These are phyloP conservation scores for Aquilaria malaccensis DNA, from an alignment of 345 rosid genomes.

Conservation along the genomic window DNA sequence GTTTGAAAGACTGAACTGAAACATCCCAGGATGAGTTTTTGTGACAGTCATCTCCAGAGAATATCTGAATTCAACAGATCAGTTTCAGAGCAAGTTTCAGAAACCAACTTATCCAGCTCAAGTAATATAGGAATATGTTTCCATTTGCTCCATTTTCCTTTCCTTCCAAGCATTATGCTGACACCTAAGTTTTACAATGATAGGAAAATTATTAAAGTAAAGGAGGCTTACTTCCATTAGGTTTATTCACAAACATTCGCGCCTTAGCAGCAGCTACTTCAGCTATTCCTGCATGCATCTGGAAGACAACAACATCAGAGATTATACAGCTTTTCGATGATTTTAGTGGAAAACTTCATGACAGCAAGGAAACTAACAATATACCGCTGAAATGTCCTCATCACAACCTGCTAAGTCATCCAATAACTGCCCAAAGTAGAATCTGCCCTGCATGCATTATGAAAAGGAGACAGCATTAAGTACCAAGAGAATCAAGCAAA, in stretches of 20 bases:
- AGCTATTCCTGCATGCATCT: constrained; percentile 89
- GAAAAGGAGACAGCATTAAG: constrained; percentile 2
- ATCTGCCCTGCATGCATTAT: constrained; percentile 65
- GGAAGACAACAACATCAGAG: constrained; percentile 26
- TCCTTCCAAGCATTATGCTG: too few relatives aligned
- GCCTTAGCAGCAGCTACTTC: constrained; percentile 99
- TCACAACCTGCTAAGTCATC: constrained; percentile 64
- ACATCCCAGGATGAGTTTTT: too few relatives aligned
- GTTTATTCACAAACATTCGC: constrained; percentile 85
- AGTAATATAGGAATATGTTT: too few relatives aligned
- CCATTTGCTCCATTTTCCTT: too few relatives aligned
- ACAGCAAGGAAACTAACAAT: constrained; percentile 14
- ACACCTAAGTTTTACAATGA: too few relatives aligned
- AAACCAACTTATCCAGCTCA: too few relatives aligned
- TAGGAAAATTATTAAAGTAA: neutral
- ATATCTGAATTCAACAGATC: too few relatives aligned
- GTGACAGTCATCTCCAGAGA: too few relatives aligned
- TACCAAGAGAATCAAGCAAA: neutral
- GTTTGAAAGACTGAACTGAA: too few relatives aligned
- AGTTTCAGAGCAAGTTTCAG: too few relatives aligned
- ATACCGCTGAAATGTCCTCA: constrained; percentile 65
- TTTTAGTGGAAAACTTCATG: constrained; percentile 3
- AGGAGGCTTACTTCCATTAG: constrained; percentile 78
- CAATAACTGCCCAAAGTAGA: constrained; percentile 78
- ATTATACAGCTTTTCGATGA: constrained; percentile 7